Conservation (phyloP, 2,329 filamentous ascomycete genomes). For the Coniochaeta sp. region DNA sequence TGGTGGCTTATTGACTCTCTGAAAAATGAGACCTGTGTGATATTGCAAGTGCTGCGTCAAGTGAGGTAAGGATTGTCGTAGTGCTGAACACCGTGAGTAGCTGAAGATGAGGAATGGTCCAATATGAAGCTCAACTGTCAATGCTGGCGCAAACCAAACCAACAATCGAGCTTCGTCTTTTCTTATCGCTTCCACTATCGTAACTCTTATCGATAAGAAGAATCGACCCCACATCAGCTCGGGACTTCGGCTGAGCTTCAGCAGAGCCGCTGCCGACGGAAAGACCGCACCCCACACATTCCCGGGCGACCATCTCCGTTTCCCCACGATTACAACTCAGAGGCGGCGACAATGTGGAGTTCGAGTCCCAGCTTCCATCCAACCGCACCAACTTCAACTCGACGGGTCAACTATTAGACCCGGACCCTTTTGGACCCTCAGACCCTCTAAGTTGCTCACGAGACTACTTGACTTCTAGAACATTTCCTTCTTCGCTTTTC, state of each 20-base stretch:
- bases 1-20: too few species aligned
- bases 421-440: background rate
- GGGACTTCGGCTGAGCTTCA: background rate
- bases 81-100: too few species aligned
- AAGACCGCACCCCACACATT: background rate
- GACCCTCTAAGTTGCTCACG: background rate
- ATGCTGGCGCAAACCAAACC: too few species aligned
- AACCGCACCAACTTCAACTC: background rate
- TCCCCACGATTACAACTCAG: background rate
- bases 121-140: too few species aligned
- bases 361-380: background rate
- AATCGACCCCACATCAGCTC: background rate
- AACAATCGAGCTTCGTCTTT: background rate
- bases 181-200: background rate
- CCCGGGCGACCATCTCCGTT: constrained; percentile 1
- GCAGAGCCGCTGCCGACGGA: background rate
- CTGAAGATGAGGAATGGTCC: too few species aligned
- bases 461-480: background rate
- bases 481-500: too few species aligned
- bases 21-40: too few species aligned
- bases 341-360: background rate
- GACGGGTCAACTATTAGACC: background rate
- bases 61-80: too few species aligned
- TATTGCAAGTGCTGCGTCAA: too few species aligned
- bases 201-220: background rate